Conservation (phyloP, 306 rosid genomes). For the Rosa rugosa region DNA sequence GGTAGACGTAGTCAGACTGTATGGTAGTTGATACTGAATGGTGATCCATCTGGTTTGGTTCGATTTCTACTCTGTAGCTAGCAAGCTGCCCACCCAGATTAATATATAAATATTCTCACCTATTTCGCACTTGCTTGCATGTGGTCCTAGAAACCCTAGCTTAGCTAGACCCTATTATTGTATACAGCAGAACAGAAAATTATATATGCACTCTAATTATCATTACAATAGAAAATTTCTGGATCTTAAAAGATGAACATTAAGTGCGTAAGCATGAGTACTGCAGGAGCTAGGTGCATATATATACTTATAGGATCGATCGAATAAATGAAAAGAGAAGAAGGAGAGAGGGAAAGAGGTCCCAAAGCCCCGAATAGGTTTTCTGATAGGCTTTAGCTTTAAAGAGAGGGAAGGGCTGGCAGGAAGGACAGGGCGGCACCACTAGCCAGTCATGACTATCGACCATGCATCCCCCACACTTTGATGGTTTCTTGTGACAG, state of each 20-base stretch:
- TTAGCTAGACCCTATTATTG: neutral
- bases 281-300: neutral
- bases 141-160: constrained; percentile 25
- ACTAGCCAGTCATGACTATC: constrained; percentile 7
- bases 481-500: constrained; percentile 30
- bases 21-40: constrained; percentile 1
- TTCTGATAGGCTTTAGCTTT: constrained; percentile 16
- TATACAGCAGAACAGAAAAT: neutral
- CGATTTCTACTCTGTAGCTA: neutral
- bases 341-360: neutral
- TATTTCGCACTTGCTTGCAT: constrained; percentile 7
- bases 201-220: neutral
- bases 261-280: neutral
- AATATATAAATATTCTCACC: neutral
- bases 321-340: constrained; percentile 7
- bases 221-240: neutral
- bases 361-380: constrained; percentile 12
- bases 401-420: constrained; percentile 2
- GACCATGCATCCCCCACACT: constrained; percentile 25
- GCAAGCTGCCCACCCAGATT: neutral
- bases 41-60: constrained; percentile 7
- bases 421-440: constrained; percentile 13
- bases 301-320: neutral
- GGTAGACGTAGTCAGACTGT: constrained; percentile 7
- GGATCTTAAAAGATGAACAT: neutral